These are phyloP conservation scores for Talaromyces thailandensis DNA, from an alignment of 495 filamentous ascomycete species.

Conservation along the genomic window DNA sequence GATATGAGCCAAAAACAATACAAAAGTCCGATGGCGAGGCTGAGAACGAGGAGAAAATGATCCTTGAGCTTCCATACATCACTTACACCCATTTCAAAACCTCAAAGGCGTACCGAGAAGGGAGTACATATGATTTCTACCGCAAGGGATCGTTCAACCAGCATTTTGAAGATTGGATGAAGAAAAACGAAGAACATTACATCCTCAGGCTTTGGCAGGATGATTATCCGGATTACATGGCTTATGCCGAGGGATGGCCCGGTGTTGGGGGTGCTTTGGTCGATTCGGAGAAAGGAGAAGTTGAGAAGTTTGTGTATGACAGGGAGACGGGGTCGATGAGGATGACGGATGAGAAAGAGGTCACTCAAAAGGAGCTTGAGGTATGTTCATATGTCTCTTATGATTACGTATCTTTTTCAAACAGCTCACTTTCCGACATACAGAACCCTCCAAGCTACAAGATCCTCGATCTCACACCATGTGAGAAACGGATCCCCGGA, in stretches of 20 bases:
- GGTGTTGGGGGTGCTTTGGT: neutral
- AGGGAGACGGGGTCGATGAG: neutral
- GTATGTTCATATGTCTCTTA: neutral
- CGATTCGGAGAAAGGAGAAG: neutral
- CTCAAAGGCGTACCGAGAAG: neutral
- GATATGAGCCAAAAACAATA: neutral
- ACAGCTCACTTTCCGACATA: neutral
- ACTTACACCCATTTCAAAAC: slow-evolving; percentile 1
- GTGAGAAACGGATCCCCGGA: neutral
- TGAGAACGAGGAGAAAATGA: neutral
- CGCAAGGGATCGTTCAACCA: neutral
- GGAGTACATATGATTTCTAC: neutral
- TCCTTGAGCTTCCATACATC: slow-evolving; percentile 2
- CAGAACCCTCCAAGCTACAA: neutral
- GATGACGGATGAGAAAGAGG: neutral
- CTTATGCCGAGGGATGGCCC: neutral
- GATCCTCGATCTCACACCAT: neutral
- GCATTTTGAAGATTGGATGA: neutral
- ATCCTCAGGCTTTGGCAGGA: neutral
- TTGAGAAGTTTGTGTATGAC: neutral
- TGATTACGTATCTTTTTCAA: neutral
- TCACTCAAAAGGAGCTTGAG: neutral
- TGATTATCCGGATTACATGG: neutral
- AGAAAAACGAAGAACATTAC: neutral
- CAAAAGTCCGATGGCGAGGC: neutral